phyloP scores from a whole-genome alignment of 2,329 filamentous ascomycete species.

The Byssochlamys sp. region DNA sequence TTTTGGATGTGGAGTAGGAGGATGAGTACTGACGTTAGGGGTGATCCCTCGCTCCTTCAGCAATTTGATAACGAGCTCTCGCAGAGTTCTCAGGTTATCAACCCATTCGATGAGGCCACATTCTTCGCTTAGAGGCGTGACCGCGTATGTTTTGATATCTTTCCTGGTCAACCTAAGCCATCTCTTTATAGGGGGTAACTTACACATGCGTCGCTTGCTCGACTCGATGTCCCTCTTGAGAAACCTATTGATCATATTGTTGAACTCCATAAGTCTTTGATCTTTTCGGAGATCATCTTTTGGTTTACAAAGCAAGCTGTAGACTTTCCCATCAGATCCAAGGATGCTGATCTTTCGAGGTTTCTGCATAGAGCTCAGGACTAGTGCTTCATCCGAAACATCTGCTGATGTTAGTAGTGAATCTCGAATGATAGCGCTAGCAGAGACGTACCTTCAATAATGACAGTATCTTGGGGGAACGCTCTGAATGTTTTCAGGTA shows the following conservation, averaged over 20 bases:
- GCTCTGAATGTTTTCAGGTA: constrained; percentile 65
- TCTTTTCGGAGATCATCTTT: constrained; percentile 97
- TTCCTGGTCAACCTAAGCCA: constrained; percentile 6
- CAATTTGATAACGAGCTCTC: constrained; percentile 74
- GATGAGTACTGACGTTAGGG: constrained; percentile 31
- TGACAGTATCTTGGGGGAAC: constrained; percentile 77
- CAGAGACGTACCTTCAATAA: constrained; percentile 50
- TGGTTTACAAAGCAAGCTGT: constrained; percentile 89
- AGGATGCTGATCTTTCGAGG: constrained; percentile 80
- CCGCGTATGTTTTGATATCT: constrained; percentile 90
- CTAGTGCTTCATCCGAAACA: constrained; percentile 79
- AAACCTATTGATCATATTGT: constrained; percentile 91
- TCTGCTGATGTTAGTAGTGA: constrained; percentile 19
- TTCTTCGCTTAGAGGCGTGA: constrained; percentile 93
- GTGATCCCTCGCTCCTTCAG: constrained; percentile 65
- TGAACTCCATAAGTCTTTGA: constrained; percentile 98
- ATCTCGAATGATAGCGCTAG: background rate
- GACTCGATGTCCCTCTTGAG: constrained; percentile 85
- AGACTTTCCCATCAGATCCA: constrained; percentile 78
- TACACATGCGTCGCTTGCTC: constrained; percentile 71
- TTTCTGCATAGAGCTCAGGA: constrained; percentile 83
- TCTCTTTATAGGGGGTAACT: constrained; percentile 10
- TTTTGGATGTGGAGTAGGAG: background rate
- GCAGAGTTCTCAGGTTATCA: constrained; percentile 83
- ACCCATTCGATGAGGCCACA: constrained; percentile 99